These are phyloP conservation scores for Castanospermum australe DNA, from an alignment of 306 rosid species.

Conservation along the genomic window DNA sequence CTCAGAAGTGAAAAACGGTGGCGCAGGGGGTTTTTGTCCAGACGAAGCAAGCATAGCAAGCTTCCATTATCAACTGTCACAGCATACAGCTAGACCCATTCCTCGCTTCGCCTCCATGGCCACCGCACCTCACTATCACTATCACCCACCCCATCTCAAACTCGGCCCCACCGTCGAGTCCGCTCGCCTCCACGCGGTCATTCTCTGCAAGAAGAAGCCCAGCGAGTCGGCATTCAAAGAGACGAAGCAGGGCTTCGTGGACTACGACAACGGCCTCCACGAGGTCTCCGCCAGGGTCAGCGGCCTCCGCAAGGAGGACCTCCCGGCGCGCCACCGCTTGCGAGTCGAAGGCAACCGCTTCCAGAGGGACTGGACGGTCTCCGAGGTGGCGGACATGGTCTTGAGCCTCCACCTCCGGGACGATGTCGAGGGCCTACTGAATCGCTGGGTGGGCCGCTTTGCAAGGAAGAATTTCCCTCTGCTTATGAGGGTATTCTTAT, in stretches of 20 bases:
- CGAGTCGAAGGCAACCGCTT: conserved; percentile 69
- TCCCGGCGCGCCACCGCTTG: conserved; percentile 59
- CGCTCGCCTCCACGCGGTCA: conserved; percentile 6
- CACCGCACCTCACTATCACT: conserved; percentile 20
- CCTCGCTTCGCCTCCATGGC: conserved; percentile 39
- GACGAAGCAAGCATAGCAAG: too few species aligned
- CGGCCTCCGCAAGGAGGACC: conserved; percentile 66
- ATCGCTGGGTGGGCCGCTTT: conserved; percentile 86
- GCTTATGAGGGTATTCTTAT: conserved; percentile 64
- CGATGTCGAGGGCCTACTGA: conserved; percentile 72
- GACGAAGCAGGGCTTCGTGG: conserved; percentile 72
- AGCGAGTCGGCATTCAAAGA: conserved; percentile 55
- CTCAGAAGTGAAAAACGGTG: too few species aligned
- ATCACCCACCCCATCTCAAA: neutral
- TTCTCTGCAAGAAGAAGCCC: conserved; percentile 35
- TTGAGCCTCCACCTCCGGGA: conserved; percentile 45
- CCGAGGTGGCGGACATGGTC: conserved; percentile 64
- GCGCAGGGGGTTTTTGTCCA: too few species aligned
- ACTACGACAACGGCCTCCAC: conserved; percentile 77
- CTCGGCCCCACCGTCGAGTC: conserved; percentile 25
- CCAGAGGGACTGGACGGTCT: conserved; percentile 84
- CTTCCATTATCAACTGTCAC: neutral
- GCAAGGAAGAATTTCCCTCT: conserved; percentile 81
- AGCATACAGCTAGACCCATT: neutral
- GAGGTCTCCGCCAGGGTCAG: conserved; percentile 44